Evolutionary conservation across 257 asterid genomes (phyloP).

Genomic region (Plantago elongata): DNA sequence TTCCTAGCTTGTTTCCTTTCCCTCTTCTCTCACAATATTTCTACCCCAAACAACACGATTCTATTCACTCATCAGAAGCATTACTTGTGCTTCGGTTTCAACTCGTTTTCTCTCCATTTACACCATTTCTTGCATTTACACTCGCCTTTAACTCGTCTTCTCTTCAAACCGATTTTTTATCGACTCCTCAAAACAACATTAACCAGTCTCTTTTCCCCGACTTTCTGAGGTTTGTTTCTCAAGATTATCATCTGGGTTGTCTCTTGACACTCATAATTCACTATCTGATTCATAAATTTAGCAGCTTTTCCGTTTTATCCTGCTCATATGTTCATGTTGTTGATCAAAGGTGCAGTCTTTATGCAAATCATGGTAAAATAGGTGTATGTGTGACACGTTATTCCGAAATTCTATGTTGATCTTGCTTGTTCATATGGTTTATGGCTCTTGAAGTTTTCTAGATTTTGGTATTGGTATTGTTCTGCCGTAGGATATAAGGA

Average conservation of each 20-base stretch:
- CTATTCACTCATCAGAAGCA: constrained; percentile 5
- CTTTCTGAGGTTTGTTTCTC: constrained; percentile 5
- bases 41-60: constrained; percentile 24
- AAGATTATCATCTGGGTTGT: background rate
- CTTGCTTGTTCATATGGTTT: background rate
- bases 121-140: constrained; percentile 27
- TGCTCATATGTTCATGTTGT: too few relatives aligned
- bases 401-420: too few relatives aligned
- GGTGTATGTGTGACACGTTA: too few relatives aligned
- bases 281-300: too few relatives aligned
- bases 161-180: background rate
- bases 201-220: constrained; percentile 9
- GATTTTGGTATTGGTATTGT: background rate
- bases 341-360: too few relatives aligned
- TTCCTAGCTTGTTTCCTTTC: background rate
- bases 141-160: constrained; percentile 1
- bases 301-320: too few relatives aligned
- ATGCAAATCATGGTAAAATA: too few relatives aligned
- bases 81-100: constrained; percentile 22
- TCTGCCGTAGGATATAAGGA: constrained; percentile 25
- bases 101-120: background rate
- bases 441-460: constrained; percentile 10
- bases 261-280: background rate
- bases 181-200: background rate
- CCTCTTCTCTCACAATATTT: constrained; percentile 22